A percentile compares a stretch with the other conserved stretches of the same genome.
phyloP scores from a whole-genome alignment of 2,329 filamentous ascomycete genomes.

The Aspergillus amoenus region DNA sequence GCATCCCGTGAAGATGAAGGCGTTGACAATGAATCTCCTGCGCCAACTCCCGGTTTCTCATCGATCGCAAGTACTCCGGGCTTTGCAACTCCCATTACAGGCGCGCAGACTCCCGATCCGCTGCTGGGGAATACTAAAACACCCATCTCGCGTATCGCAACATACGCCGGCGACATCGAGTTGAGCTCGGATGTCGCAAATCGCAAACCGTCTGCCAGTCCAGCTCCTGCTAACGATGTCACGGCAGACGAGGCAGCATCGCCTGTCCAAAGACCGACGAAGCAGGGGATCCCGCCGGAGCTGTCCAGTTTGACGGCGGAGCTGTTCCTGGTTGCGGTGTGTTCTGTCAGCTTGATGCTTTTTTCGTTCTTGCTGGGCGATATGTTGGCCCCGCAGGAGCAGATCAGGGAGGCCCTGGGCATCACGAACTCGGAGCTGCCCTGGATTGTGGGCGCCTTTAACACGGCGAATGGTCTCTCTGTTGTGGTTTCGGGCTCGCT shows the following conservation, averaged over 20 bases:
- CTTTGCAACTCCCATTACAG: slow-evolving; percentile 25
- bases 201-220: slow-evolving; percentile 18
- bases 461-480: slow-evolving; percentile 43
- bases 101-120: slow-evolving; percentile 30
- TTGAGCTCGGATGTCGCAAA: slow-evolving; percentile 15
- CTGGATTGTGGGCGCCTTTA: slow-evolving; percentile 45
- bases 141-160: background rate
- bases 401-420: slow-evolving; percentile 38
- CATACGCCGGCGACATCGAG: slow-evolving; percentile 3
- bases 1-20: background rate
- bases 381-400: slow-evolving; percentile 41
- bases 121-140: slow-evolving; percentile 16
- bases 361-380: slow-evolving; percentile 46
- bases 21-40: background rate
- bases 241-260: slow-evolving; percentile 5
- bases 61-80: background rate
- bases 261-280: background rate
- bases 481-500: slow-evolving; percentile 41
- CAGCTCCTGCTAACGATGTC: slow-evolving; percentile 13
- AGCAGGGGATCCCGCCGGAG: slow-evolving; percentile 41
- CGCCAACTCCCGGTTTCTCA: background rate
- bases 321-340: slow-evolving; percentile 42
- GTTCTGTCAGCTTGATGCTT: slow-evolving; percentile 44
- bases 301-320: slow-evolving; percentile 41
- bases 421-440: slow-evolving; percentile 42